Conservation (phyloP, 176 grass and related monocot genomes). For the Hordeum marinum region DNA sequence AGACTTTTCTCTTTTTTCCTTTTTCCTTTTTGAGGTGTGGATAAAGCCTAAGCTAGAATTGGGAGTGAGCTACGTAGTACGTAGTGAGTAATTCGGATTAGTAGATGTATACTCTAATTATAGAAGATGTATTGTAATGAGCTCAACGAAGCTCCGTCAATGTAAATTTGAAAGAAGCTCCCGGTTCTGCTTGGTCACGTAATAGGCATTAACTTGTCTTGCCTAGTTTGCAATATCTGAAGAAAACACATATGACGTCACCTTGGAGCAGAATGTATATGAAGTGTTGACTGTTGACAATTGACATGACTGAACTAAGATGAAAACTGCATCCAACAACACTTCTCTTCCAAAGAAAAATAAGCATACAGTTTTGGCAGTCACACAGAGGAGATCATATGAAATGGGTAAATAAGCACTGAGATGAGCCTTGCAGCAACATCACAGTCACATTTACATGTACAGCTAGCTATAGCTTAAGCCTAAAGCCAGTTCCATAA, state of each 20-base stretch:
- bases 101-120: constrained; percentile 8
- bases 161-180: constrained; percentile 26
- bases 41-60: constrained; percentile 36
- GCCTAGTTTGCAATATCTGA: not conserved
- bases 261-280: not conserved
- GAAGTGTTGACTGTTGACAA: not conserved
- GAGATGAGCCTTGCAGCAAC: constrained; percentile 52
- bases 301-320: not conserved
- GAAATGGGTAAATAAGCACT: constrained; percentile 21
- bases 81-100: constrained; percentile 19
- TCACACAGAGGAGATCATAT: not conserved
- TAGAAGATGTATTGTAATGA: constrained; percentile 32
- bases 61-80: constrained; percentile 8
- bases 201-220: not conserved
- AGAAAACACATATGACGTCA: not conserved
- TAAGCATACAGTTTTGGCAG: too few species aligned
- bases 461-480: constrained; percentile 30
- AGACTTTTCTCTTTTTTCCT: constrained; percentile 24
- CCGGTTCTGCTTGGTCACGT: not conserved
- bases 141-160: constrained; percentile 23
- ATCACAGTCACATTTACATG: constrained; percentile 35
- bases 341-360: not conserved
- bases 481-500: constrained; percentile 20
- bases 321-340: not conserved
- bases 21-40: constrained; percentile 9